A percentile compares a stretch with the other conserved stretches of the same genome.
Evolutionary conservation across 257 asterid genomes (phyloP).

Genomic region (Primulina tabacum): DNA sequence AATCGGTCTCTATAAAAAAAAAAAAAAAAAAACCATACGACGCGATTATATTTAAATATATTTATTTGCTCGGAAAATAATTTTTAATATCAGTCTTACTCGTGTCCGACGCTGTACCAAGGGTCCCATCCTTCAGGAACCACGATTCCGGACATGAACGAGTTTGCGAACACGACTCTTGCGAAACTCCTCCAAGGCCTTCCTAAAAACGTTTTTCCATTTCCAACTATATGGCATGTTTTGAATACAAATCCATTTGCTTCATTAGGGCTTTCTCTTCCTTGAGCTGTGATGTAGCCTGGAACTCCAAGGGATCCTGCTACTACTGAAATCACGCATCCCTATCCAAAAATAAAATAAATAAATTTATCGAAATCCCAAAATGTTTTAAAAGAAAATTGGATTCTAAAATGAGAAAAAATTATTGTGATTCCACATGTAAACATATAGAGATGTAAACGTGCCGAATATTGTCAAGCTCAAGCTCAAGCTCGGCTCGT

Average conservation of each 20-base stretch:
- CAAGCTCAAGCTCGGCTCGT: too few relatives aligned
- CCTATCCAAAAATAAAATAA: constrained; percentile 26
- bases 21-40: neutral
- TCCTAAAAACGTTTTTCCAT: constrained; percentile 42
- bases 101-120: constrained; percentile 39
- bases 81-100: constrained; percentile 32
- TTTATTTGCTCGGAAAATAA: too few relatives aligned
- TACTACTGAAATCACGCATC: constrained; percentile 46
- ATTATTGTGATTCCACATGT: too few relatives aligned
- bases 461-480: too few relatives aligned
- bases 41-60: too few relatives aligned
- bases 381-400: too few relatives aligned
- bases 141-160: constrained; percentile 39
- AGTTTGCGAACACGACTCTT: constrained; percentile 51
- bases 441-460: too few relatives aligned
- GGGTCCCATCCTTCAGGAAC: constrained; percentile 63
- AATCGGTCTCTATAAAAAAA: constrained; percentile 36
- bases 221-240: constrained; percentile 33
- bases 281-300: constrained; percentile 79
- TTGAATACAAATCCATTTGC: constrained; percentile 47
- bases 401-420: too few relatives aligned
- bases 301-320: constrained; percentile 37
- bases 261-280: constrained; percentile 24
- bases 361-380: too few relatives aligned
- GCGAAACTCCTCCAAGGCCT: constrained; percentile 75